phyloP scores from a whole-genome alignment of 305 asterid species.

The Rubia peregrina region DNA sequence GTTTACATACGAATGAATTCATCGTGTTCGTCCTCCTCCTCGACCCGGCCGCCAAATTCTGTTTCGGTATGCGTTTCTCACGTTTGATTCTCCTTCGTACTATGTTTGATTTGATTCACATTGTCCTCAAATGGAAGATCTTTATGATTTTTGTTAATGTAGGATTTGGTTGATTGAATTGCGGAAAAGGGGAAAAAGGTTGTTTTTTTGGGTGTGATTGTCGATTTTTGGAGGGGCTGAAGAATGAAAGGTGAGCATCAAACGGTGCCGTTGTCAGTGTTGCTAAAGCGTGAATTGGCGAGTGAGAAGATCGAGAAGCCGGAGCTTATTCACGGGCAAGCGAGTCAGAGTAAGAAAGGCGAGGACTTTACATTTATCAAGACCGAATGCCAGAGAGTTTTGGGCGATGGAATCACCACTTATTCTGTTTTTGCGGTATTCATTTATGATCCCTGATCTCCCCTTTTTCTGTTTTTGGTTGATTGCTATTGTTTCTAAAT shows the following conservation, averaged over 20 bases:
- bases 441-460: neutral
- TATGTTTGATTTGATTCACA: conserved; percentile 7
- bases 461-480: neutral
- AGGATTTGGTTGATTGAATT: conserved; percentile 32
- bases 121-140: conserved; percentile 16
- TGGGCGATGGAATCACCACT: conserved; percentile 89
- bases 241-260: conserved; percentile 85
- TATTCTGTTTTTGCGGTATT: conserved; percentile 84
- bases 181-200: conserved; percentile 16
- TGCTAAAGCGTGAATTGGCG: conserved; percentile 85
- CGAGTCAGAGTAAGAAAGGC: conserved; percentile 89
- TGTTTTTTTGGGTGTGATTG: neutral
- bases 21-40: conserved; percentile 6
- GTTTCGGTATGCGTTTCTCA: conserved; percentile 7
- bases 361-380: conserved; percentile 80
- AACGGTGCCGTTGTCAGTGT: conserved; percentile 74
- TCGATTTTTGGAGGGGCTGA: conserved; percentile 21
- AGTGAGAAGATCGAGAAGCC: conserved; percentile 91
- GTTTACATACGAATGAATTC: neutral
- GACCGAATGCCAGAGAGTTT: conserved; percentile 76
- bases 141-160: conserved; percentile 5
- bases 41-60: conserved; percentile 13
- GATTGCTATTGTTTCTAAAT: neutral
- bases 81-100: neutral
- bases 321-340: conserved; percentile 68